phyloP scores from a whole-genome alignment of 2,329 filamentous ascomycete genomes.

The Monilinia vaccinii-corymbosi region DNA sequence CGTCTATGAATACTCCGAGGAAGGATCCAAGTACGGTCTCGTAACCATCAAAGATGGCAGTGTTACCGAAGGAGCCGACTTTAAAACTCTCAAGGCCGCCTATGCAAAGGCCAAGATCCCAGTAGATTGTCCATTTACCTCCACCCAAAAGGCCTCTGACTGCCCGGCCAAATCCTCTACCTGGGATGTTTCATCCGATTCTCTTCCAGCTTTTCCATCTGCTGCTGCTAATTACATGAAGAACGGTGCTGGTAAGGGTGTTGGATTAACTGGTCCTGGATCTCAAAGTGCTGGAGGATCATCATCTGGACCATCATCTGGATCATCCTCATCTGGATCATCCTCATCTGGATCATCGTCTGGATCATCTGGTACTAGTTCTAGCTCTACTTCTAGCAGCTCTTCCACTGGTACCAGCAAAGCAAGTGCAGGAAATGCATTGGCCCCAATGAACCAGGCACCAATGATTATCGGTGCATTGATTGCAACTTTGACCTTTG shows the following conservation, averaged over 20 bases:
- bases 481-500: conserved; percentile 15
- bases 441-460: conserved; percentile 12
- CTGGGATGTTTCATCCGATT: conserved; percentile 39
- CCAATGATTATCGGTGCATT: conserved; percentile 17
- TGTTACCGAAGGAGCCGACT: conserved; percentile 37
- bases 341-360: too few species aligned
- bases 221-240: conserved; percentile 36
- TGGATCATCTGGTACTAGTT: conserved; percentile 14
- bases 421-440: conserved; percentile 10
- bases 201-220: conserved; percentile 40
- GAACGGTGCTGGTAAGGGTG: conserved; percentile 40
- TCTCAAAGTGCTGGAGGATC: conserved; percentile 25
- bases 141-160: conserved; percentile 28
- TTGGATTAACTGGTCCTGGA: conserved; percentile 30
- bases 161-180: conserved; percentile 38
- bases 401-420: too few species aligned
- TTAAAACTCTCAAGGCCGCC: conserved; percentile 37
- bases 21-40: conserved; percentile 65
- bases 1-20: conserved; percentile 87
- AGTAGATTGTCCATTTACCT: conserved; percentile 44
- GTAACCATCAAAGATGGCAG: conserved; percentile 24
- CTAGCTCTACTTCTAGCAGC: background rate
- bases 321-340: too few species aligned
- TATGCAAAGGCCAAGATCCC: conserved; percentile 37
- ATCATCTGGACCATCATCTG: conserved; percentile 23